Evolutionary conservation across 495 filamentous ascomycete species (phyloP).

Genomic region (Parmelia sp.): DNA sequence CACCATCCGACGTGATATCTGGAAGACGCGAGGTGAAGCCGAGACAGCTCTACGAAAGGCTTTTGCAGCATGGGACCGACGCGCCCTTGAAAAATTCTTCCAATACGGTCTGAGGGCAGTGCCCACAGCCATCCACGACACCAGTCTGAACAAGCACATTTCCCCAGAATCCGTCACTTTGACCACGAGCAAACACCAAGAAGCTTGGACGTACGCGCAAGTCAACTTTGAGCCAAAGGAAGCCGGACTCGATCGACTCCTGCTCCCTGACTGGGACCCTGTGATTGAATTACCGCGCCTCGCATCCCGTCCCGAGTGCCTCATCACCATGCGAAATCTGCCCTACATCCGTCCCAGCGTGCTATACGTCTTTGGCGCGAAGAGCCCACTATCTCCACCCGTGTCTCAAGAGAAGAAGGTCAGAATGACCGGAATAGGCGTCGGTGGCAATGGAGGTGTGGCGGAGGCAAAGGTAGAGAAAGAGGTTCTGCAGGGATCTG

Average conservation of each 20-base stretch:
- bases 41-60: slow-evolving; percentile 21
- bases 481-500: slow-evolving; percentile 43
- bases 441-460: slow-evolving; percentile 61
- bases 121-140: slow-evolving; percentile 39
- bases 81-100: slow-evolving; percentile 26
- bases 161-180: slow-evolving; percentile 49
- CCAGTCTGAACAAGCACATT: slow-evolving; percentile 6
- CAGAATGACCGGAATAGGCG: slow-evolving; percentile 53
- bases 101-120: slow-evolving; percentile 24
- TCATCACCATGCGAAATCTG: slow-evolving; percentile 8
- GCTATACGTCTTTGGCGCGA: slow-evolving; percentile 10
- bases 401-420: slow-evolving; percentile 50
- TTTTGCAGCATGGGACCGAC: slow-evolving; percentile 24
- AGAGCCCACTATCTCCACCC: not conserved
- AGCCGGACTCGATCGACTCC: slow-evolving; percentile 37
- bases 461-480: slow-evolving; percentile 50
- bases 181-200: slow-evolving; percentile 57
- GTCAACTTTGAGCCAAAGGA: slow-evolving; percentile 20
- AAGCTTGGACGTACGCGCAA: slow-evolving; percentile 38
- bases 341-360: slow-evolving; percentile 11
- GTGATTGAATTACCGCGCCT: slow-evolving; percentile 31
- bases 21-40: slow-evolving; percentile 22
- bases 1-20: slow-evolving; percentile 19
- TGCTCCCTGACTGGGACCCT: slow-evolving; percentile 43
- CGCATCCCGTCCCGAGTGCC: slow-evolving; percentile 27